Evolutionary conservation across 306 rosid genomes (phyloP).

Genomic region (Prunus armeniaca): DNA sequence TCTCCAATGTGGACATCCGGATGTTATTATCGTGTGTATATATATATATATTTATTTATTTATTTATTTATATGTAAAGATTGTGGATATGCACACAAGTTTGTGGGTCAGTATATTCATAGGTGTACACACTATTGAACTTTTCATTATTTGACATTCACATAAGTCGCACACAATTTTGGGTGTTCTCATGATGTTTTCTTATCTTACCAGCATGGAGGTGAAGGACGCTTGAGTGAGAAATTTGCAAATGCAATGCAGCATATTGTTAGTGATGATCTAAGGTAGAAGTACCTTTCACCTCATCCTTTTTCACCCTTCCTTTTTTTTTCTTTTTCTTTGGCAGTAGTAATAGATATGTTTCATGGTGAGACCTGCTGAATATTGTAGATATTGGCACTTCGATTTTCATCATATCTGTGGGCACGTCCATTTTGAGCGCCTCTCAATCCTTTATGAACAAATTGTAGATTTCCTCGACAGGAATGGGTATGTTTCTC

Average conservation of each 20-base stretch:
- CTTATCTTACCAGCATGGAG: constrained; percentile 74
- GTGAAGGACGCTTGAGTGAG: constrained; percentile 84
- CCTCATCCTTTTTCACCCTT: constrained; percentile 15
- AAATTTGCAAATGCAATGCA: constrained; percentile 68
- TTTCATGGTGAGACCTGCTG: constrained; percentile 23
- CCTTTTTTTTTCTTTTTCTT: background rate
- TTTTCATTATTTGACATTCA: background rate
- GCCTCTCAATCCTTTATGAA: constrained; percentile 82
- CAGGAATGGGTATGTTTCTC: constrained; percentile 69
- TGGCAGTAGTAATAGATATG: background rate
- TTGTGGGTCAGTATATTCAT: constrained; percentile 16
- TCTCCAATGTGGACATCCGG: too few species aligned
- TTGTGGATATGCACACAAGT: constrained; percentile 5
- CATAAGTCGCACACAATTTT: background rate
- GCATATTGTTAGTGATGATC: constrained; percentile 65
- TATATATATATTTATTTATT: background rate
- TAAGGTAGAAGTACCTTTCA: constrained; percentile 68
- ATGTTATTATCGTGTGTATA: too few species aligned
- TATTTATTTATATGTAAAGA: background rate
- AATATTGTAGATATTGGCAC: constrained; percentile 77
- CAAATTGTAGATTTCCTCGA: constrained; percentile 90
- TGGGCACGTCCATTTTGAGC: constrained; percentile 94
- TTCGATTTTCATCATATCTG: constrained; percentile 93
- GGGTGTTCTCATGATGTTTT: constrained; percentile 29
- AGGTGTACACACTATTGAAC: background rate